Evolutionary conservation across 441 rosid species (phyloP).

Genomic region (Hura crepitans): DNA sequence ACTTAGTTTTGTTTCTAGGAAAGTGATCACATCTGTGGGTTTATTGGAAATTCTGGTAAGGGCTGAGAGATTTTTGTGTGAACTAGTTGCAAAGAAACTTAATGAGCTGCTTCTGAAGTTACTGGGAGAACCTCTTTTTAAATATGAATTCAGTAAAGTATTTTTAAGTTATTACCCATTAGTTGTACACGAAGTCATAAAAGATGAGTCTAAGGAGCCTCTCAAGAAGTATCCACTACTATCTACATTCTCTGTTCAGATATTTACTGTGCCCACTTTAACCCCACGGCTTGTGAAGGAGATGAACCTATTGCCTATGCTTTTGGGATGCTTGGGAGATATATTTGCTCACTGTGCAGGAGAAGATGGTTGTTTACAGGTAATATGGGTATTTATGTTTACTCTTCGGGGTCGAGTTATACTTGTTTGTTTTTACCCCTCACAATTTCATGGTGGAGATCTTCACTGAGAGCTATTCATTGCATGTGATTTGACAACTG

Average conservation of each 20-base stretch:
- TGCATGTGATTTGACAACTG: background rate
- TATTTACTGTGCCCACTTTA: slow-evolving; percentile 86
- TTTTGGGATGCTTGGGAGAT: slow-evolving; percentile 71
- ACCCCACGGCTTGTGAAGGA: slow-evolving; percentile 91
- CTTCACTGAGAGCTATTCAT: background rate
- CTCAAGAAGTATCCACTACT: slow-evolving; percentile 54
- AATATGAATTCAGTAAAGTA: slow-evolving; percentile 83
- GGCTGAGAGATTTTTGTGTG: slow-evolving; percentile 70
- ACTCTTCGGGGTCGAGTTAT: background rate
- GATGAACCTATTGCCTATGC: slow-evolving; percentile 63
- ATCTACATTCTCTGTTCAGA: slow-evolving; percentile 85
- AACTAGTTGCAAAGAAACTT: slow-evolving; percentile 51
- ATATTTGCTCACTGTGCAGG: slow-evolving; percentile 66
- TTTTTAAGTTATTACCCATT: slow-evolving; percentile 77
- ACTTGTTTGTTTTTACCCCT: background rate
- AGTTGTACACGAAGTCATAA: slow-evolving; percentile 59
- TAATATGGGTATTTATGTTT: slow-evolving; percentile 24
- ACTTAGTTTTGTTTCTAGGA: slow-evolving; percentile 81
- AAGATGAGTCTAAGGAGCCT: slow-evolving; percentile 43
- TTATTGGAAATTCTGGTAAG: slow-evolving; percentile 69
- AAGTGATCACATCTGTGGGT: slow-evolving; percentile 51
- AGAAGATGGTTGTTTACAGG: slow-evolving; percentile 82
- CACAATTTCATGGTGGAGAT: background rate
- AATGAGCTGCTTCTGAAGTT: slow-evolving; percentile 82
- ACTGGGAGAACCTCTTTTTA: slow-evolving; percentile 85